Base-by-base conservation (phyloP, 2,329 filamentous ascomycete species). In the Colletotrichum chrysophilum region DNA sequence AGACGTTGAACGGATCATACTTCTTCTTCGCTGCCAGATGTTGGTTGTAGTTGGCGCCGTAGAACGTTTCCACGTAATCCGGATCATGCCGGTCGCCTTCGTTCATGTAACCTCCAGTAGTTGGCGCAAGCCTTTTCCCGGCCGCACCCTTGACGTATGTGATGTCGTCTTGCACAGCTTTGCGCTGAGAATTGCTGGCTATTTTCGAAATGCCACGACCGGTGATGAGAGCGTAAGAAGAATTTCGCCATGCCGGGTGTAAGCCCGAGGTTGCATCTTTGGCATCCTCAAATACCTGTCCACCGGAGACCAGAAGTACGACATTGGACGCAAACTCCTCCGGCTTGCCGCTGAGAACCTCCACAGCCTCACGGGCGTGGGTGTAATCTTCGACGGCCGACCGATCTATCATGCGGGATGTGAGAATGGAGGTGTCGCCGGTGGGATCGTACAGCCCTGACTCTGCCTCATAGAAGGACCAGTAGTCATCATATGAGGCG, bases 41-140 rank as follows among this genome's bases (percentile, higher is more conserved):
- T 12, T 76, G 70, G 3, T 75, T 58, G 60, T 85, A 84, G 73
- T 81, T 82, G 8, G 68, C 38, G 4, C 85, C 84, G 77, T 84
- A 86, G 70, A 86, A 86, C 4, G 81, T 78, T 38, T 80, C 4
- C 8, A 79, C 77, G 36, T 79, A 84, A 32, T 84, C 75, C 3
- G 83, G 81, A 68, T 86, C 83, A 24, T 83, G 77, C 1, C 80
- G 70, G 76, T 86, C 82, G 14, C 81, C 86, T 78, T 88, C 87
- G 69, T 87, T 88, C 79, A 86, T 82, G 78, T 88, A 88, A 5
- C 81, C 81, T 5, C 86, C 87, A 8, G 83, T 85, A 56, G 83
- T 78, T 2, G 86, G 86, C 3, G 85, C 83, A 18, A 87, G 76
- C 5, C 78, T 79, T 71, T 84, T 82, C 8, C 83, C 77, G 10